Conservation (phyloP, 2,329 filamentous ascomycete species). For the Hypoxylon sp. region DNA sequence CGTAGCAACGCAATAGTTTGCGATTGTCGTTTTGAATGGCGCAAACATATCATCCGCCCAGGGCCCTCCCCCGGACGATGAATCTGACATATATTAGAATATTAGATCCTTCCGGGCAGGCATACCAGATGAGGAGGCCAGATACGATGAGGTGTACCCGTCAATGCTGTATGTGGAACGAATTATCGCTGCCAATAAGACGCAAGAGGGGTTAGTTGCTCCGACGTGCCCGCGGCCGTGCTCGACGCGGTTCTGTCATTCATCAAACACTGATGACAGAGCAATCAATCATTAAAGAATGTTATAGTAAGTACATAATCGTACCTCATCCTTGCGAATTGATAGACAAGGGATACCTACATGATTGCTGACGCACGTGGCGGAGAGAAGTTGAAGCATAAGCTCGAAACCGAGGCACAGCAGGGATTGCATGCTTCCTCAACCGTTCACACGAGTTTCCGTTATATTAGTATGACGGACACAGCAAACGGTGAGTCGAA, state of each 20-base stretch:
- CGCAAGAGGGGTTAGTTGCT: constrained; percentile 23
- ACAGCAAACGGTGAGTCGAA: constrained; percentile 10
- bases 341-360: constrained; percentile 20
- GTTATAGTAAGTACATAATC: constrained; percentile 21
- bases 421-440: constrained; percentile 24
- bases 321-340: constrained; percentile 13
- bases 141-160: constrained; percentile 27
- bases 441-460: constrained; percentile 21
- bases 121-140: constrained; percentile 33
- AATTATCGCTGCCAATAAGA: constrained; percentile 20
- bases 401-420: constrained; percentile 23
- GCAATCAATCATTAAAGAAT: constrained; percentile 28
- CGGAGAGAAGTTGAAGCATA: constrained; percentile 15
- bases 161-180: constrained; percentile 34
- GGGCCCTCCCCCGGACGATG: constrained; percentile 41
- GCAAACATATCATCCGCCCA: constrained; percentile 36
- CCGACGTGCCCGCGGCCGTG: constrained; percentile 3
- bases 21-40: constrained; percentile 31
- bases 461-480: constrained; percentile 14
- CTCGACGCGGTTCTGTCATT: constrained; percentile 22
- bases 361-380: constrained; percentile 37
- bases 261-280: constrained; percentile 20
- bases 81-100: constrained; percentile 45
- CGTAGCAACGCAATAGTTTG: constrained; percentile 33
- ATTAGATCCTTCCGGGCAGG: constrained; percentile 40